Percentiles rank a stretch among this genome's conserved stretches.
Conservation (phyloP, 2,329 filamentous ascomycete species). For the Phyllosticta capitalensis region DNA sequence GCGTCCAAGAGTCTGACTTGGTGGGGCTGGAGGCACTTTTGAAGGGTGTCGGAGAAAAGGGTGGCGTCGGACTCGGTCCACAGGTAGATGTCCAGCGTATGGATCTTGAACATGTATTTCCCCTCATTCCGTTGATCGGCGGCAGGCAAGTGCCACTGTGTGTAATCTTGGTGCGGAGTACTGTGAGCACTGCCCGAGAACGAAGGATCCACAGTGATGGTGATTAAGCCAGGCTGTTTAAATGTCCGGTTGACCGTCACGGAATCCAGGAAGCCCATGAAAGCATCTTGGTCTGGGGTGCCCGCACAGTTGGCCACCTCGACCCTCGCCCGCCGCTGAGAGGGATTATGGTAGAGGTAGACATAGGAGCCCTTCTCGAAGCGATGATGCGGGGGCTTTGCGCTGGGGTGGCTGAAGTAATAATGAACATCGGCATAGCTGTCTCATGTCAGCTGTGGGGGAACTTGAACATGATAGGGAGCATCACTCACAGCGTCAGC, state of each 20-base stretch:
- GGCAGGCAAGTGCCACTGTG: constrained; percentile 65
- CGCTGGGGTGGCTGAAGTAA: constrained; percentile 59
- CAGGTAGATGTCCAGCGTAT: constrained; percentile 69
- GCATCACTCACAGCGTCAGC: constrained; percentile 36
- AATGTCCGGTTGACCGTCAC: constrained; percentile 61
- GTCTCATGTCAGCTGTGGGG: constrained; percentile 16
- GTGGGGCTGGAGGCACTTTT: constrained; percentile 51
- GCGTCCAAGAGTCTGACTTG: constrained; percentile 58
- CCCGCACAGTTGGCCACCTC: constrained; percentile 70
- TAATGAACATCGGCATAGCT: constrained; percentile 75
- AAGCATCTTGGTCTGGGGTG: constrained; percentile 68
- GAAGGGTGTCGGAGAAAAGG: constrained; percentile 59
- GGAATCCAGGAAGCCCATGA: constrained; percentile 60
- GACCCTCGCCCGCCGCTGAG: constrained; percentile 56
- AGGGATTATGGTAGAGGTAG: constrained; percentile 67
- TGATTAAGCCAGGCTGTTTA: constrained; percentile 63
- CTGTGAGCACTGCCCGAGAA: constrained; percentile 26
- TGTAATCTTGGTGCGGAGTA: constrained; percentile 38
- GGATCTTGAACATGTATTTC: constrained; percentile 70
- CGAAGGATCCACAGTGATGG: constrained; percentile 48
- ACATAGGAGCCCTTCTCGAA: constrained; percentile 75
- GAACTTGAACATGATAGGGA: neutral
- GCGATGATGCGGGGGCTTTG: constrained; percentile 64
- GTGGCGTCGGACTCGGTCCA: constrained; percentile 66
- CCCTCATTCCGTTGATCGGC: constrained; percentile 64